These are phyloP conservation scores for Vitis rupestris DNA, from an alignment of 164 flowering plant genomes.

Conservation along the genomic window DNA sequence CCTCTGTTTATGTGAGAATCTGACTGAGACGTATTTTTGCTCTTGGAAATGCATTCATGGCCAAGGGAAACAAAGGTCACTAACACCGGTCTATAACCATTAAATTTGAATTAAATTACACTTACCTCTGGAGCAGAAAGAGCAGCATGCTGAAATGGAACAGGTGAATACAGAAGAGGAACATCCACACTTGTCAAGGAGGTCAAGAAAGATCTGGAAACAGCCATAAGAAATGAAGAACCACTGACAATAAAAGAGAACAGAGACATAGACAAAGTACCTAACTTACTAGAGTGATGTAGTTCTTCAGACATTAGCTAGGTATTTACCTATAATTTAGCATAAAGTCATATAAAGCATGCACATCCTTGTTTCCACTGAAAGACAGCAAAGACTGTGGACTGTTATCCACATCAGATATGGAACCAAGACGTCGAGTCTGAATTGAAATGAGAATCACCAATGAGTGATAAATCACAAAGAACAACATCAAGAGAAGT, in stretches of 20 bases:
- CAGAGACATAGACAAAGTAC: neutral
- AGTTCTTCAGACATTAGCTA: neutral
- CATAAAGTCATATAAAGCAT: conserved; percentile 79
- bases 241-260: neutral
- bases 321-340: conserved; percentile 75
- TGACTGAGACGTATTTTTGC: no score
- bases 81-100: no score
- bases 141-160: conserved; percentile 84
- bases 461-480: neutral
- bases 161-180: conserved; percentile 77
- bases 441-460: conserved; percentile 28
- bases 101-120: neutral
- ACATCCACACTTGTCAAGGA: conserved; percentile 70
- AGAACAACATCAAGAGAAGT: neutral
- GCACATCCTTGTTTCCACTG: conserved; percentile 65
- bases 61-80: no score
- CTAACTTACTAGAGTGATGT: neutral
- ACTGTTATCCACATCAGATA: conserved; percentile 67
- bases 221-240: conserved; percentile 19
- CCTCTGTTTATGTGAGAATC: no score
- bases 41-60: no score
- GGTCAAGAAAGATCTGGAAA: conserved; percentile 62
- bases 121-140: conserved; percentile 79
- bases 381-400: conserved; percentile 77
- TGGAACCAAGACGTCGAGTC: conserved; percentile 54